Evolutionary conservation across 1,139 yeast genomes (phyloP).

Genomic region (Tardiomyces digboiensis): DNA sequence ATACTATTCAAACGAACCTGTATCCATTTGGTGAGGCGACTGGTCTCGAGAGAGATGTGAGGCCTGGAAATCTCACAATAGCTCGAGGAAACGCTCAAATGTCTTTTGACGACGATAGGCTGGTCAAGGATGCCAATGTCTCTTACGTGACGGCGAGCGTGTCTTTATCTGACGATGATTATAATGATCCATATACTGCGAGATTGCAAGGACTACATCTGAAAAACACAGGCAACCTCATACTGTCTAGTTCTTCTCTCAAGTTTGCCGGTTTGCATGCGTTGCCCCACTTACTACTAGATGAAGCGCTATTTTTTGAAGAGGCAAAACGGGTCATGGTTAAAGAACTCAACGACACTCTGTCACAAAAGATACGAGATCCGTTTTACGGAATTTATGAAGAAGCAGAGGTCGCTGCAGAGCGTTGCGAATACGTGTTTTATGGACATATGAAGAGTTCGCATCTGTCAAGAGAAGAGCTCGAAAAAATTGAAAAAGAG

Average conservation of each 20-base stretch:
- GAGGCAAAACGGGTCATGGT: constrained; percentile 31
- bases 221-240: constrained; percentile 56
- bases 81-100: background rate
- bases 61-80: background rate
- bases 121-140: background rate
- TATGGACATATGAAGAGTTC: constrained; percentile 64
- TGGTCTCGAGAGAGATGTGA: background rate
- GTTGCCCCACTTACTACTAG: constrained; percentile 39
- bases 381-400: constrained; percentile 15
- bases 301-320: constrained; percentile 35
- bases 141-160: background rate
- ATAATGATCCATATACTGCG: constrained; percentile 32
- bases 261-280: constrained; percentile 60
- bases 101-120: background rate
- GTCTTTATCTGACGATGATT: background rate
- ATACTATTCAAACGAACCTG: background rate
- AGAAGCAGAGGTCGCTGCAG: constrained; percentile 14
- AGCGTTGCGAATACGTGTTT: constrained; percentile 61
- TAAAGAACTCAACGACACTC: constrained; percentile 34
- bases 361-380: constrained; percentile 14
- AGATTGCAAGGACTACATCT: constrained; percentile 60
- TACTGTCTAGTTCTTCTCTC: constrained; percentile 56
- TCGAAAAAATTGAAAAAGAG: constrained; percentile 62
- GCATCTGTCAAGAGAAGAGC: constrained; percentile 39
- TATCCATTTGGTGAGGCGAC: background rate